These are phyloP conservation scores for Fusarium buharicum DNA, from an alignment of 2,329 filamentous ascomycete species.

Conservation along the genomic window DNA sequence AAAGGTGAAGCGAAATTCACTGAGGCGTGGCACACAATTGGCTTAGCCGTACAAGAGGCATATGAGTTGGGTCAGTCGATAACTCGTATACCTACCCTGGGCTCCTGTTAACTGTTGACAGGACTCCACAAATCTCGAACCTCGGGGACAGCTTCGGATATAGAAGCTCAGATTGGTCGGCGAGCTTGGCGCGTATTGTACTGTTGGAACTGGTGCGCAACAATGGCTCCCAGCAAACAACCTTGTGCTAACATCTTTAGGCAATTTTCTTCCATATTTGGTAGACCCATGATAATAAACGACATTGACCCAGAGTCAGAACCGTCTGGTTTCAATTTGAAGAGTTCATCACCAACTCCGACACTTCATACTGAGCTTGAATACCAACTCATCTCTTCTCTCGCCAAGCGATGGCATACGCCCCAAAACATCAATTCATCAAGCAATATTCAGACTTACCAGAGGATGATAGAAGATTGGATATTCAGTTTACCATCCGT, in stretches of 20 bases:
- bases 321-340: not conserved
- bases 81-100: not conserved
- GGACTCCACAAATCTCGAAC: not conserved
- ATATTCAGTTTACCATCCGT: not conserved
- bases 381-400: constrained; percentile 16
- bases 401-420: constrained; percentile 15
- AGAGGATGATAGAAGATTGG: not conserved
- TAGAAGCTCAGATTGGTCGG: constrained; percentile 1
- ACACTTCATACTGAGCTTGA: constrained; percentile 15
- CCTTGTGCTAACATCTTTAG: not conserved
- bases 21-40: constrained; percentile 18
- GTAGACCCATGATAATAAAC: constrained; percentile 8
- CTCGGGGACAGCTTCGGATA: not conserved
- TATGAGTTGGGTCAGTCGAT: constrained; percentile 5
- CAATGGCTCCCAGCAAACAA: rapidly evolving
- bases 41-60: constrained; percentile 11
- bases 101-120: not conserved
- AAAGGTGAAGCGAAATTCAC: constrained; percentile 17
- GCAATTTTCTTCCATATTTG: constrained; percentile 6
- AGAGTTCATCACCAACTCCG: not conserved
- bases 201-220: constrained; percentile 13
- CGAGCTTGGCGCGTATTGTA: constrained; percentile 13
- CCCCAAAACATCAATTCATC: constrained; percentile 9
- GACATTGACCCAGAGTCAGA: constrained; percentile 12
- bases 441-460: not conserved